phyloP scores from a whole-genome alignment of 805 yeast genomes.

The Lachancea fermentati region DNA sequence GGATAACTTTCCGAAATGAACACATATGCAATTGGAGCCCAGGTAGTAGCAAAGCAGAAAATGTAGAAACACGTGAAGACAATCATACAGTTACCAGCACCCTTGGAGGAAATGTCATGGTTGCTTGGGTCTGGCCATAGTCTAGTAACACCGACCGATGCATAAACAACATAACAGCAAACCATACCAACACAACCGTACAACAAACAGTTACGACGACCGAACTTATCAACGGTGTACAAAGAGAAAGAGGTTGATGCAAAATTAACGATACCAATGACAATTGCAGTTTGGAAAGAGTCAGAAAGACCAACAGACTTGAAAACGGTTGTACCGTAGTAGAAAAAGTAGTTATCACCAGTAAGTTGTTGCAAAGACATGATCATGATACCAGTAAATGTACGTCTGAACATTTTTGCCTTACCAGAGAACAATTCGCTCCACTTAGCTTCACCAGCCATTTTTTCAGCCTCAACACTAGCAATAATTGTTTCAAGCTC shows the following conservation, averaged over 20 bases:
- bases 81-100: conserved; percentile 64
- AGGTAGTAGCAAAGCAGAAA: conserved; percentile 69
- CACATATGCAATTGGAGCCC: conserved; percentile 71
- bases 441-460: conserved; percentile 66
- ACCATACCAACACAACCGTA: conserved; percentile 46
- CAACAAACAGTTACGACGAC: conserved; percentile 44
- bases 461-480: conserved; percentile 52
- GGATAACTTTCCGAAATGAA: conserved; percentile 70
- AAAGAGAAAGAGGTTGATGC: conserved; percentile 49
- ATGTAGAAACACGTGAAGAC: conserved; percentile 66
- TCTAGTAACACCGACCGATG: conserved; percentile 53
- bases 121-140: conserved; percentile 38
- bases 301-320: conserved; percentile 54
- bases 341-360: conserved; percentile 63
- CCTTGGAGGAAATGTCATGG: conserved; percentile 35
- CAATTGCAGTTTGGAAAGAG: conserved; percentile 52
- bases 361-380: conserved; percentile 64
- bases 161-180: conserved; percentile 41
- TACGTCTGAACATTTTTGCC: conserved; percentile 49
- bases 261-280: conserved; percentile 55
- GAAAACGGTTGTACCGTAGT: conserved; percentile 60
- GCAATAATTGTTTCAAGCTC: conserved; percentile 55
- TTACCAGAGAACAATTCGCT: conserved; percentile 58
- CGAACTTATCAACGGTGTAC: conserved; percentile 47
- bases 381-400: conserved; percentile 49